These are phyloP conservation scores for Aspergillus sp. DNA, from an alignment of 2,329 filamentous ascomycete genomes.

Conservation along the genomic window DNA sequence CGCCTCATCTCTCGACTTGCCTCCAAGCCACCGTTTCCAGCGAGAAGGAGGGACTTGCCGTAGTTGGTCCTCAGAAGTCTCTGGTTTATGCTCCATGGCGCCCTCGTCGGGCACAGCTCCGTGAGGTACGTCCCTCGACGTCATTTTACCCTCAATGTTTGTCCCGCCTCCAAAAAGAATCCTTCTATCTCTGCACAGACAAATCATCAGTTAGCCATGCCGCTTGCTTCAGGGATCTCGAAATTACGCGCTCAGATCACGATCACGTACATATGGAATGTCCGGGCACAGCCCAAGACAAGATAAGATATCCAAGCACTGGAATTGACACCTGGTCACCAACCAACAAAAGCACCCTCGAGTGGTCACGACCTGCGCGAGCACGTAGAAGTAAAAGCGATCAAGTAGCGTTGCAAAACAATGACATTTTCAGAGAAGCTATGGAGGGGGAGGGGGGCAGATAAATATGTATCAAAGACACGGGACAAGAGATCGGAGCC, in stretches of 20 bases:
- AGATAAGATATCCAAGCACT: too few relatives aligned
- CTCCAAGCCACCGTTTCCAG: conserved; percentile 18
- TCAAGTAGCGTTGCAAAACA: too few relatives aligned
- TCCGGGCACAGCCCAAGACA: too few relatives aligned
- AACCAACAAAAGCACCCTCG: too few relatives aligned
- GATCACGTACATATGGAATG: background rate
- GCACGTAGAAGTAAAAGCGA: too few relatives aligned
- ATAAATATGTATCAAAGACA: too few relatives aligned
- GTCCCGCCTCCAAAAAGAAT: background rate
- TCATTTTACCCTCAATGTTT: background rate
- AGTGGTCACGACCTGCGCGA: too few relatives aligned
- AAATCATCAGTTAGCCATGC: background rate
- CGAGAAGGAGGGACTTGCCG: conserved; percentile 3
- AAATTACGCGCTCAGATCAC: background rate
- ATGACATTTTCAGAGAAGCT: too few relatives aligned
- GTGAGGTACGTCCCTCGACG: background rate
- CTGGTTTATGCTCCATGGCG: background rate
- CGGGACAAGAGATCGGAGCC: too few relatives aligned
- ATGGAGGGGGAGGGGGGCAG: too few relatives aligned
- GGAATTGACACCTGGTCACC: too few relatives aligned
- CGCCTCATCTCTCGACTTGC: background rate
- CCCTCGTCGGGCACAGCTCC: background rate
- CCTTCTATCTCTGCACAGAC: background rate
- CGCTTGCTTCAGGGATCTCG: background rate
- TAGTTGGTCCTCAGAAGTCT: too few relatives aligned